Evolutionary conservation across 352 stramenopile species (phyloP).

Genomic region (Saprolegnia parasitica): DNA sequence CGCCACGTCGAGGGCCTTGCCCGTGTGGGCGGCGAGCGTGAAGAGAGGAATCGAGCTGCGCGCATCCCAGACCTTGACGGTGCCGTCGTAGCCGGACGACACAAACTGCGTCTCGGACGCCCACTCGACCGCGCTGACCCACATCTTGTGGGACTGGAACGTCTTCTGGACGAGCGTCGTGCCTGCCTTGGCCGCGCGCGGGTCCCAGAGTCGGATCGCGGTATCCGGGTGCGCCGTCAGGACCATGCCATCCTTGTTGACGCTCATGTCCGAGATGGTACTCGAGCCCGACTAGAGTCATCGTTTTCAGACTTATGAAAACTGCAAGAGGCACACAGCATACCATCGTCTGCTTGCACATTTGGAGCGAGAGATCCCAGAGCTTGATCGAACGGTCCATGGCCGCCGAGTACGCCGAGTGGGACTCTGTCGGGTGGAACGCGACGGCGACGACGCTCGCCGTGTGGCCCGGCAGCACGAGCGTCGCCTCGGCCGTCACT

Average conservation of each 20-base stretch:
- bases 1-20: constrained; percentile 61
- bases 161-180: constrained; percentile 73
- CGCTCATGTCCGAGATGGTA: constrained; percentile 64
- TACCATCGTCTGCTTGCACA: constrained; percentile 60
- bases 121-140: constrained; percentile 75
- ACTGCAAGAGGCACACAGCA: not conserved
- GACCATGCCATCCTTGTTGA: constrained; percentile 56
- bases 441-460: constrained; percentile 68
- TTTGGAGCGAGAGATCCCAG: constrained; percentile 73
- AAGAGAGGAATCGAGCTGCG: constrained; percentile 70
- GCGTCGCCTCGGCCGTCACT: constrained; percentile 43
- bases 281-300: constrained; percentile 47
- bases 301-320: too few species aligned
- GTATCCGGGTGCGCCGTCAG: constrained; percentile 77
- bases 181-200: constrained; percentile 54
- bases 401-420: constrained; percentile 53
- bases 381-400: constrained; percentile 73
- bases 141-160: constrained; percentile 81
- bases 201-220: constrained; percentile 79
- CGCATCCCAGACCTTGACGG: constrained; percentile 77
- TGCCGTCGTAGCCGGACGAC: constrained; percentile 70
- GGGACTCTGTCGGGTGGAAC: constrained; percentile 53
- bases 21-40: constrained; percentile 66
- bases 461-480: constrained; percentile 73
- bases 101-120: constrained; percentile 64